Conservation (phyloP, 345 rosid species). For the Corchorus olitorius region DNA sequence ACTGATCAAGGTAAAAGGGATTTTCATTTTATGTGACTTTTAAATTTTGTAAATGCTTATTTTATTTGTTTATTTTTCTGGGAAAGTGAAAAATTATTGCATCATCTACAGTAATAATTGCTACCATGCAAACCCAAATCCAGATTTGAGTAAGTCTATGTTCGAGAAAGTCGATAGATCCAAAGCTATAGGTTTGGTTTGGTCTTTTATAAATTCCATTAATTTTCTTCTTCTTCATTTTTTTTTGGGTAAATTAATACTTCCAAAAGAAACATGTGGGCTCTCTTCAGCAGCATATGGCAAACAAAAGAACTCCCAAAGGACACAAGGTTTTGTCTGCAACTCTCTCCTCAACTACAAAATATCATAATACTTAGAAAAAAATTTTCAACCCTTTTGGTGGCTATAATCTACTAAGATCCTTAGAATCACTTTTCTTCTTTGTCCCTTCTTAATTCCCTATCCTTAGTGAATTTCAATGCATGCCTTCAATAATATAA, state of each 20-base stretch:
- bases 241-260: not conserved
- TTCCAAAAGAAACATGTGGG: conserved; percentile 55
- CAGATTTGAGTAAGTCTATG: conserved; percentile 30
- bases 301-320: not conserved
- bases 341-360: conserved; percentile 17
- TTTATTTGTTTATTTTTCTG: conserved; percentile 21
- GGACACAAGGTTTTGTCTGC: conserved; percentile 31
- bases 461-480: not conserved
- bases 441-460: conserved; percentile 5
- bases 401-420: conserved; percentile 26
- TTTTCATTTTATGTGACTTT: conserved; percentile 24
- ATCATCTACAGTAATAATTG: conserved; percentile 36
- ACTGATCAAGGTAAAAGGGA: not conserved
- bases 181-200: conserved; percentile 36
- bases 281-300: conserved; percentile 43
- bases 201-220: not conserved
- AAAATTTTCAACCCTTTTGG: conserved; percentile 36
- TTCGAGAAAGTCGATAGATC: conserved; percentile 48
- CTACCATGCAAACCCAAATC: conserved; percentile 29
- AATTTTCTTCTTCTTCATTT: not conserved
- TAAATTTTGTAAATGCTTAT: not conserved
- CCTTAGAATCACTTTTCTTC: conserved; percentile 27
- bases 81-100: conserved; percentile 32
- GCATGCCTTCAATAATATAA: not conserved
- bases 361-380: conserved; percentile 26